Conservation (phyloP, 2,329 filamentous ascomycete genomes). For the Cladosporium cucumerinum region DNA sequence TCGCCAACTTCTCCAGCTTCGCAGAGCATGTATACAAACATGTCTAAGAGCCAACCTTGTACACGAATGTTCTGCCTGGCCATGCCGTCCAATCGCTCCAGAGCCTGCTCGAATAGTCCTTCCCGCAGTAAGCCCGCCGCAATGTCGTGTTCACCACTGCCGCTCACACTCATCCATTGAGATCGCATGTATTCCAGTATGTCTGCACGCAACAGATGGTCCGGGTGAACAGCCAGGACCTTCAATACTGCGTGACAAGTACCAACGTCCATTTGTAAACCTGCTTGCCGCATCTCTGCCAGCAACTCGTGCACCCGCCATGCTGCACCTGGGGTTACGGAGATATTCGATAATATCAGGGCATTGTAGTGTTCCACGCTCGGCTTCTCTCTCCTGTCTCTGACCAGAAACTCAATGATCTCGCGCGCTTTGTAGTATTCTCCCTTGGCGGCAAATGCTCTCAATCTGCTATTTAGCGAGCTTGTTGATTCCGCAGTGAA, state of each 20-base stretch:
- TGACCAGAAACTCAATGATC: constrained; percentile 59
- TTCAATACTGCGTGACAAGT: constrained; percentile 71
- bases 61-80: constrained; percentile 29
- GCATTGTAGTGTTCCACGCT: constrained; percentile 67
- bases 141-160: constrained; percentile 63
- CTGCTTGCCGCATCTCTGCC: constrained; percentile 64
- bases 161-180: constrained; percentile 65
- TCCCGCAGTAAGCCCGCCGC: constrained; percentile 75
- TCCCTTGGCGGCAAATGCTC: constrained; percentile 38
- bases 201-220: constrained; percentile 71
- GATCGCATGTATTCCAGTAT: constrained; percentile 71
- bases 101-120: constrained; percentile 75
- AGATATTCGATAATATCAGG: constrained; percentile 68
- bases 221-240: constrained; percentile 77
- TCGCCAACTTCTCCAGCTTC: constrained; percentile 74
- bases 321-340: constrained; percentile 62
- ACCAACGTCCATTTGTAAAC: constrained; percentile 60
- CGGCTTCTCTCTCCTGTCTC: constrained; percentile 52
- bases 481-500: constrained; percentile 17
- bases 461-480: constrained; percentile 50
- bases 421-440: constrained; percentile 40
- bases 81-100: constrained; percentile 67
- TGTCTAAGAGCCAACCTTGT: constrained; percentile 70
- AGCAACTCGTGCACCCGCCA: constrained; percentile 62
- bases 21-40: constrained; percentile 71